Percentiles rank a stretch among this genome's conserved stretches.
These are phyloP conservation scores for Parietichytrium sp. DNA, from an alignment of 108 stramenopile genomes.

Conservation along the genomic window DNA sequence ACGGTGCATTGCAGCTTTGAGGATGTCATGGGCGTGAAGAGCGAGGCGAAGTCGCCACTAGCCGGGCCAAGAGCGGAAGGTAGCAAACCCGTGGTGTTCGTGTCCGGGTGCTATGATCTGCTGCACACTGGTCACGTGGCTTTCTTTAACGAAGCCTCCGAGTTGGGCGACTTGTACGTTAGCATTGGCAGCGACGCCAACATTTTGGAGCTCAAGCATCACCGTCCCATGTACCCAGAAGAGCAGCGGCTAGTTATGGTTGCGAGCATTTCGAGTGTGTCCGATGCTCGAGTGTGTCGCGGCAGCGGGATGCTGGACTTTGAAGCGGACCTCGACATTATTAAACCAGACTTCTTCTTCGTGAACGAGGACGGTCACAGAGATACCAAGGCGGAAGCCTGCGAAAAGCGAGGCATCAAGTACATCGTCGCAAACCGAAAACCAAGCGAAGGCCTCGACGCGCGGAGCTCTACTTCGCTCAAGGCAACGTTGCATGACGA, in stretches of 20 bases:
- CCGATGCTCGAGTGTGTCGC: slow-evolving; percentile 5
- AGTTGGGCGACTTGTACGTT: slow-evolving; percentile 28
- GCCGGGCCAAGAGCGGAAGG: neutral
- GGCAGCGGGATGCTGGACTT: slow-evolving; percentile 32
- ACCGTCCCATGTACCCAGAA: slow-evolving; percentile 2
- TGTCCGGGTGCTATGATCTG: slow-evolving; percentile 42
- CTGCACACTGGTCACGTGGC: slow-evolving; percentile 39
- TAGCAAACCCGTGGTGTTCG: slow-evolving; percentile 35
- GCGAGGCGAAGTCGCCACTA: slow-evolving; percentile 1
- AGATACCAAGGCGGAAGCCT: neutral
- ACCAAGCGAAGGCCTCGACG: neutral
- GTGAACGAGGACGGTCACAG: slow-evolving; percentile 31
- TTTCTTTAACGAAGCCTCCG: slow-evolving; percentile 27
- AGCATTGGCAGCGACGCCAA: slow-evolving; percentile 37
- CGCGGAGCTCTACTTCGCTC: neutral
- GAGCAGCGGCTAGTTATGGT: slow-evolving; percentile 8
- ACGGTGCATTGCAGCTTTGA: no score
- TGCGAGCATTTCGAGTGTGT: neutral
- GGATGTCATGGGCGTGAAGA: no score
- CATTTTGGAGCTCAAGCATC: neutral
- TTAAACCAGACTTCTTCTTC: slow-evolving; percentile 22
- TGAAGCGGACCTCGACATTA: slow-evolving; percentile 5
- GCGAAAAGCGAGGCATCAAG: neutral
- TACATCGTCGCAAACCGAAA: slow-evolving; percentile 16
- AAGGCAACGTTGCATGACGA: neutral